Percentiles rank a stretch among this genome's conserved stretches.
Evolutionary conservation across 352 stramenopile genomes (phyloP).

Genomic region (Phytophthora agathidicida): DNA sequence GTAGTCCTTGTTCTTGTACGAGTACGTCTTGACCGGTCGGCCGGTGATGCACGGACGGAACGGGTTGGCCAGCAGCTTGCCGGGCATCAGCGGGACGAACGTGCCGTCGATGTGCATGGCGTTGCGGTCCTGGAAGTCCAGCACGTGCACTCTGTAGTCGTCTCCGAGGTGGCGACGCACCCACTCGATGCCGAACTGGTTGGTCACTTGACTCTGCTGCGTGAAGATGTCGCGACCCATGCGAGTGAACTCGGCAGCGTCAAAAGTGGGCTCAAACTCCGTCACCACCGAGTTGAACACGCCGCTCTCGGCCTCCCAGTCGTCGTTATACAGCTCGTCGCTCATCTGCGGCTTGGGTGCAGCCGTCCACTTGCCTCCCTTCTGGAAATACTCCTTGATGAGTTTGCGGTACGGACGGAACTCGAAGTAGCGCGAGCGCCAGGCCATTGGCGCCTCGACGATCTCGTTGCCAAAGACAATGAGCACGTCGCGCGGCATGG

Average conservation of each 20-base stretch:
- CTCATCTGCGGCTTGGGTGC: slow-evolving; percentile 91
- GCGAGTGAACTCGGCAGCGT: slow-evolving; percentile 90
- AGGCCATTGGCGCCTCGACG: slow-evolving; percentile 90
- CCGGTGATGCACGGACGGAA: slow-evolving; percentile 89
- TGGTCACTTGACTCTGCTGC: slow-evolving; percentile 91
- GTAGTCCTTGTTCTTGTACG: slow-evolving; percentile 90
- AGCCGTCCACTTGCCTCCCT: slow-evolving; percentile 89
- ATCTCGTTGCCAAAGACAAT: slow-evolving; percentile 93
- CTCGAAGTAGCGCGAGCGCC: slow-evolving; percentile 91
- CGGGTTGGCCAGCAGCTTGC: slow-evolving; percentile 88
- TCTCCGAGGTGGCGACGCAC: slow-evolving; percentile 86
- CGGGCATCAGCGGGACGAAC: slow-evolving; percentile 87
- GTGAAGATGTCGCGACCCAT: slow-evolving; percentile 92
- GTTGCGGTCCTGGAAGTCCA: slow-evolving; percentile 92
- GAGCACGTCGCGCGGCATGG: slow-evolving; percentile 89
- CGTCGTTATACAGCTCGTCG: slow-evolving; percentile 89
- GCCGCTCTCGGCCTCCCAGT: slow-evolving; percentile 80
- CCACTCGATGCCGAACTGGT: slow-evolving; percentile 92
- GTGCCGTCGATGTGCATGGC: slow-evolving; percentile 93
- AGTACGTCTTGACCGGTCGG: slow-evolving; percentile 84
- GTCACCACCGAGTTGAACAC: slow-evolving; percentile 90
- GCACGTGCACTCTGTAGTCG: slow-evolving; percentile 86
- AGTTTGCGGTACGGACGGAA: slow-evolving; percentile 89
- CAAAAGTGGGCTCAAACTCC: slow-evolving; percentile 90
- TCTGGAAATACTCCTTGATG: slow-evolving; percentile 92